Evolutionary conservation across 1,284 basidiomycete genomes (phyloP), one percentile per base, ranked within the genome.

Genomic region (Apiotrichum siamense): DNA sequence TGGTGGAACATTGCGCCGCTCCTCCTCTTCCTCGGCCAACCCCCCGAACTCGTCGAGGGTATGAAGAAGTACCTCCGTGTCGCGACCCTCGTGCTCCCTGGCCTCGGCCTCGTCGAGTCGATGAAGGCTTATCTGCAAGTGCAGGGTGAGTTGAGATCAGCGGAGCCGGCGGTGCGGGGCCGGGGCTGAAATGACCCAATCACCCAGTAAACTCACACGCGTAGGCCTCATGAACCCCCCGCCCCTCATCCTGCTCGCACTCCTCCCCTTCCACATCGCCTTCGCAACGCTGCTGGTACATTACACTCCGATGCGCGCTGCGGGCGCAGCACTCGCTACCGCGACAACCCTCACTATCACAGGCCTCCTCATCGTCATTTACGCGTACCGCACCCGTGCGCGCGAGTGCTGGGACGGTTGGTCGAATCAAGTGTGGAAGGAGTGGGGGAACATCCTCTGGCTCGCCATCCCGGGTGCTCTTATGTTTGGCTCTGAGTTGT

Each of bases 1-100:
- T 70, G 69, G 69, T 66, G 60, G 63, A 59, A 59, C 46, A 60
- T 63, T 24, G 52, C 32, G 2, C 58, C 62, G 0, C 29, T 63
- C 15, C 55, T 65, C 50, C 46, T 55, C 5, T 49, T 45, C 7
- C 51, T 65, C 33, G 57, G 57, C 21, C 63, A 65, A 48, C 63
- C 63, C 13, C 44, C 29, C 20, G 54, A 53, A 7, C 38, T 65
- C 23, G 57, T 60, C 4, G 27, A 24, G 1, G 63, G 63, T 2
- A 59, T 65, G 47, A 52, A 58, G 40, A 20, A 20, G 50, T 59
- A 57, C 24, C 44, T 58, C 32, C 53, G 55, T 32, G 47, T 20
- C 10, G 47, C 52, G 29, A 38, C 42, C 23, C 39, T 58, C 17
- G 39, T 56, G 3, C 49, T 60, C 32, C 55, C 59, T 2, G 59